Conservation (phyloP, 2,329 filamentous ascomycete species). For the Monilinia vaccinii-corymbosi region DNA sequence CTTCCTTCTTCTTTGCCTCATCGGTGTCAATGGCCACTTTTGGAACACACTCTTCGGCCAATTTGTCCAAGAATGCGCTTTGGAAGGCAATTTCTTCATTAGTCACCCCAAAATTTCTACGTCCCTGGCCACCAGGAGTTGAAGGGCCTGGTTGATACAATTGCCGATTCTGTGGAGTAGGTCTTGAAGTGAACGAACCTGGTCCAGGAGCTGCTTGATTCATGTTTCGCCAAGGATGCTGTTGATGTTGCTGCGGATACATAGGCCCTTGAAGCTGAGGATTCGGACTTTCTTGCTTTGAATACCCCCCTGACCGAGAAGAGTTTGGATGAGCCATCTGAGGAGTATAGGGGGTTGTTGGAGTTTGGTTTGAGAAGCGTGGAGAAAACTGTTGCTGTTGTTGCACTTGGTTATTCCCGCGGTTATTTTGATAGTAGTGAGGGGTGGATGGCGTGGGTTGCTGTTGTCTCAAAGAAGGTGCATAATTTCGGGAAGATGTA, state of each 20-base stretch:
- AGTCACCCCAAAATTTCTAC: slow-evolving; percentile 12
- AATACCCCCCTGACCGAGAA: slow-evolving; percentile 27
- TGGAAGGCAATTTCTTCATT: slow-evolving; percentile 42
- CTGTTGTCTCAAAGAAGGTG: slow-evolving; percentile 4
- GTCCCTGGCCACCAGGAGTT: slow-evolving; percentile 12
- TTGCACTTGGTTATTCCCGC: slow-evolving; percentile 10
- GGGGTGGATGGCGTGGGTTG: slow-evolving; percentile 11
- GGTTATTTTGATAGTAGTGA: not conserved
- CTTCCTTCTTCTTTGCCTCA: slow-evolving; percentile 63
- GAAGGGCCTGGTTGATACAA: slow-evolving; percentile 24
- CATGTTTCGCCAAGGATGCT: slow-evolving; percentile 6
- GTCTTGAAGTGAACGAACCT: slow-evolving; percentile 7
- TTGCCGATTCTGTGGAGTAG: slow-evolving; percentile 23
- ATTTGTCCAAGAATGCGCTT: slow-evolving; percentile 38
- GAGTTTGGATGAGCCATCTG: slow-evolving; percentile 14
- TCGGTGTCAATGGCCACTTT: slow-evolving; percentile 46
- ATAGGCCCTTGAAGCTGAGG: slow-evolving; percentile 11
- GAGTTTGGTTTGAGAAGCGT: slow-evolving; percentile 12
- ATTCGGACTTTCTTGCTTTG: slow-evolving; percentile 15
- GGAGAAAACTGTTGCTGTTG: slow-evolving; percentile 18
- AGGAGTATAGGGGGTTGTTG: slow-evolving; percentile 18
- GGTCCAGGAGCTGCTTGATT: slow-evolving; percentile 1
- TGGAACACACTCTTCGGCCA: slow-evolving; percentile 33
- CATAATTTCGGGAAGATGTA: slow-evolving; percentile 24
- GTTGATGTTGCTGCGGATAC: slow-evolving; percentile 4